Conservation (phyloP, 1,139 yeast genomes). For the Kodamaea anthophila region DNA sequence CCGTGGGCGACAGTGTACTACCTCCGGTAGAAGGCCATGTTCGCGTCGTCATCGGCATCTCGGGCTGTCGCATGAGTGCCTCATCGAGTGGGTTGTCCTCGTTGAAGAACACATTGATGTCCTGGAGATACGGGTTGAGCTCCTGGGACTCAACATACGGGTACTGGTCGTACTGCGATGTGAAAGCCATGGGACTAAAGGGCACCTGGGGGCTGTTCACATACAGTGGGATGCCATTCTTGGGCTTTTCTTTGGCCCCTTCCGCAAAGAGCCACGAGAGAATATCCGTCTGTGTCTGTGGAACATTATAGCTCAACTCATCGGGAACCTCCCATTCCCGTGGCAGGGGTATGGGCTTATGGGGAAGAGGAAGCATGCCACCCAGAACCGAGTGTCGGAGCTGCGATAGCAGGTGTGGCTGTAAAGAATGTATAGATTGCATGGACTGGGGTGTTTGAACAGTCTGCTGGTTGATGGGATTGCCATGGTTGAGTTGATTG, state of each 20-base stretch:
- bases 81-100: conserved; percentile 39
- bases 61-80: conserved; percentile 15
- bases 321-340: conserved; percentile 2
- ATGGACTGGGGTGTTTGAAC: too few relatives aligned
- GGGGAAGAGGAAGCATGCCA: too few relatives aligned
- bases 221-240: too few relatives aligned
- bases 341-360: too few relatives aligned
- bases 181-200: too few relatives aligned
- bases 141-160: conserved; percentile 1
- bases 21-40: conserved; percentile 3
- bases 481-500: too few relatives aligned
- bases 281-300: conserved; percentile 29
- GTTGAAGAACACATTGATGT: conserved; percentile 31
- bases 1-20: conserved; percentile 33
- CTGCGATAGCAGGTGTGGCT: too few relatives aligned
- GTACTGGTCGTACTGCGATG: neutral
- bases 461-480: too few relatives aligned
- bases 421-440: too few relatives aligned
- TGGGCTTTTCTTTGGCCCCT: too few relatives aligned
- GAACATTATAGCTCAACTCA: conserved; percentile 4
- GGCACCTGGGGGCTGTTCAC: too few relatives aligned
- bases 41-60: conserved; percentile 2
- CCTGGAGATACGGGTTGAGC: conserved; percentile 16
- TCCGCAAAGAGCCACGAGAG: conserved; percentile 37
- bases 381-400: too few relatives aligned